phyloP scores from a whole-genome alignment of 345 rosid species.

The Eucalyptus brandiana region DNA sequence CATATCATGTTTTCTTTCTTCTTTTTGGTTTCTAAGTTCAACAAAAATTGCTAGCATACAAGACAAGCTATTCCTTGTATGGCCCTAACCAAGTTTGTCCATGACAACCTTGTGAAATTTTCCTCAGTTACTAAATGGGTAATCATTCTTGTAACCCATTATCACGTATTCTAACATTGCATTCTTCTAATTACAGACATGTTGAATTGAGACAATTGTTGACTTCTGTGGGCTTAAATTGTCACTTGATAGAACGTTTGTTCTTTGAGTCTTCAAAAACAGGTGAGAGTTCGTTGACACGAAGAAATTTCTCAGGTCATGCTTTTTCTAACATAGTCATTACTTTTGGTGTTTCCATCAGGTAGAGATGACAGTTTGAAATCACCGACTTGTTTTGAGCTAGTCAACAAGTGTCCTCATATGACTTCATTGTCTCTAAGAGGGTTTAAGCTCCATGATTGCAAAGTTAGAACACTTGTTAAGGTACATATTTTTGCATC shows the following conservation, averaged over 20 bases:
- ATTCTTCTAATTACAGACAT: constrained; percentile 24
- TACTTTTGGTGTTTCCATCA: constrained; percentile 5
- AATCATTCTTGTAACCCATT: background rate
- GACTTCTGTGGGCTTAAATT: constrained; percentile 42
- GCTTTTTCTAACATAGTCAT: background rate
- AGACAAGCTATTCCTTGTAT: background rate
- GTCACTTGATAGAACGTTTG: constrained; percentile 62
- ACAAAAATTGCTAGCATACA: background rate
- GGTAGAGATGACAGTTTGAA: constrained; percentile 61
- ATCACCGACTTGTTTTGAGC: constrained; percentile 52
- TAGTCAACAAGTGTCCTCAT: constrained; percentile 62
- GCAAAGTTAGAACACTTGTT: constrained; percentile 43
- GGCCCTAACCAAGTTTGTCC: background rate
- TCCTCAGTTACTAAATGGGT: background rate
- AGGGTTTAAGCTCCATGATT: constrained; percentile 68
- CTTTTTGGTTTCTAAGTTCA: background rate
- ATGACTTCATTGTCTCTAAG: constrained; percentile 67
- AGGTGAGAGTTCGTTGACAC: constrained; percentile 23
- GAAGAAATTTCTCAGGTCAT: constrained; percentile 2
- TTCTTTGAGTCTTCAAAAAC: constrained; percentile 60
- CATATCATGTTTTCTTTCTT: background rate
- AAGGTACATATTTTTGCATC: constrained; percentile 30
- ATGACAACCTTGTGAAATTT: background rate
- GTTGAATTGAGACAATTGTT: constrained; percentile 54
- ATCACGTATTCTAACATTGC: background rate